Evolutionary conservation across 192 early-diverging fungal genomes (phyloP), one percentile per base, ranked within the genome.

Genomic region (Rhizophagus clarus): DNA sequence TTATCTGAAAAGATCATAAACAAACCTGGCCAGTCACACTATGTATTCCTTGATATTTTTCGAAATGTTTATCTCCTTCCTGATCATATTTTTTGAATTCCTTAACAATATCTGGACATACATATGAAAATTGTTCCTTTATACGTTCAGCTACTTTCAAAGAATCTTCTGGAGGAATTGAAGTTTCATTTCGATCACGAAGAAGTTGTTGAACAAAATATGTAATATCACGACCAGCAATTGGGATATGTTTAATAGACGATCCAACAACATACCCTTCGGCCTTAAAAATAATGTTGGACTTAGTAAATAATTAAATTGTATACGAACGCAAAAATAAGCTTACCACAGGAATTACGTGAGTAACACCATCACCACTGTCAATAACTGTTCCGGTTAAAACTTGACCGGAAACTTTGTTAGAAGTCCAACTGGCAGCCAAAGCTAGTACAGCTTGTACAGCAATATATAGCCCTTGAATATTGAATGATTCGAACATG

Each of bases 401-500:
- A 15, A 96, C 96, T 81, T 95, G 94, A 51, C 94, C 93, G 66
- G 85, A 90, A 15, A 90, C 91, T 81, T 95, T 95, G 72, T 91
- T 94, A 47, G 93, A 93, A 2, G 94, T 94, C 96, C 96, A 98
- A 77, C 91, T 93, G 37, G 98, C 97, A 32, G 98, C 98, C 74
- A 99, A 91, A 3, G 98, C 98, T 60, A 99, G 89, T 63, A 99
- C 97, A 15, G 98, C 98, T 88, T 99, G 98, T n/a, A 99, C 98
- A 26, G 95, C 98, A 89, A 99, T 99, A 81, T 99, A 99, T 81
- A 99, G 85, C 71, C 97, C 98, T 80, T 97, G 94, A 60, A 97
- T 94, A 73, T 98, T 98, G 87, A 99, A 99, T 8, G 98, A 98
- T 83, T 99, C 98, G 84, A 99, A 99, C 87, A 99, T 97, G 74